These are phyloP conservation scores for Apiospora kogelbergensis DNA, from an alignment of 2,329 filamentous ascomycete genomes.

Conservation along the genomic window DNA sequence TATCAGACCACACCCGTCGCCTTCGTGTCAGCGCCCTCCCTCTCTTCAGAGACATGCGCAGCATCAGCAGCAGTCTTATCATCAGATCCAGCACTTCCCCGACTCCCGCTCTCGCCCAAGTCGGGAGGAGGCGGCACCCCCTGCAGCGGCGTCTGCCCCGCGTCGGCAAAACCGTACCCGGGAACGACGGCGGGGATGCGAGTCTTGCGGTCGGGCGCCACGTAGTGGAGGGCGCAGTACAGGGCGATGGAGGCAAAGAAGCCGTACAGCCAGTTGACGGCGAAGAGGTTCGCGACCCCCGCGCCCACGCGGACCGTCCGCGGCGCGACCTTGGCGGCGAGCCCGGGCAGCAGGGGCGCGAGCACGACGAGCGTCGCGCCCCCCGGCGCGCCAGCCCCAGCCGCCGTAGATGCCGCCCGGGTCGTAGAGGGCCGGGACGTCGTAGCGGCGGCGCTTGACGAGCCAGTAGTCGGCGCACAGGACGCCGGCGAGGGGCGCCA, in stretches of 20 bases:
- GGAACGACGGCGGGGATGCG: constrained; percentile 21
- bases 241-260: constrained; percentile 24
- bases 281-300: constrained; percentile 27
- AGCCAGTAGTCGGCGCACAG: constrained; percentile 25
- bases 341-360: constrained; percentile 31
- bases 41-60: too few relatives aligned
- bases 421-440: constrained; percentile 38
- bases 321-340: constrained; percentile 27
- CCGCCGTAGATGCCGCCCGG: constrained; percentile 36
- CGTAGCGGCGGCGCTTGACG: constrained; percentile 32
- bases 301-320: constrained; percentile 21
- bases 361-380: constrained; percentile 24
- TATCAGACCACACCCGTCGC: too few relatives aligned
- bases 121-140: not conserved
- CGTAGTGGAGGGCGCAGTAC: constrained; percentile 21
- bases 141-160: not conserved
- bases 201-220: constrained; percentile 22
- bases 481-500: constrained; percentile 29
- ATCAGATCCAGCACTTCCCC: not conserved
- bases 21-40: too few relatives aligned
- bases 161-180: constrained; percentile 10
- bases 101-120: not conserved
- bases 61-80: not conserved
- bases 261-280: constrained; percentile 31
- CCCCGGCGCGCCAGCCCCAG: constrained; percentile 33